Percentiles rank a stretch among this genome's conserved stretches.
These are phyloP conservation scores for Plasmodium relictum DNA, from an alignment of 169 alveolate genomes.

Conservation along the genomic window DNA sequence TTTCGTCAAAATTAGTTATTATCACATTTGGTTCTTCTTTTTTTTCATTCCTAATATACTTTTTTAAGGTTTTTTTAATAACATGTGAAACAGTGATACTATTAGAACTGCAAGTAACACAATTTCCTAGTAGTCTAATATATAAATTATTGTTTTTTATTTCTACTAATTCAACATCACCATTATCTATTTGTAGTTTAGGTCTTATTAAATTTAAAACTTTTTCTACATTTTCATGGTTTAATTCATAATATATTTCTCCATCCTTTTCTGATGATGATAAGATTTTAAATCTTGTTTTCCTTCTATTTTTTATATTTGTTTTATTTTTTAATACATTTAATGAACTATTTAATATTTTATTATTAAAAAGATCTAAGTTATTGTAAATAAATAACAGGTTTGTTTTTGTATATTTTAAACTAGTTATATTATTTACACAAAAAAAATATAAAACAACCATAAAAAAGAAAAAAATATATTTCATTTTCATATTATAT, in stretches of 20 bases:
- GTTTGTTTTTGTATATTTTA: constrained; percentile 17
- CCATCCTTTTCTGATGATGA: constrained; percentile 36
- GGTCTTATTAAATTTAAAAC: constrained; percentile 86
- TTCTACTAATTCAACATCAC: constrained; percentile 81
- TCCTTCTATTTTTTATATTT: constrained; percentile 15
- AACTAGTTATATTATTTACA: constrained; percentile 23
- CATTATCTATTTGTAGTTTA: constrained; percentile 84
- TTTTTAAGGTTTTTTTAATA: constrained; percentile 82
- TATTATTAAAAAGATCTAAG: constrained; percentile 14
- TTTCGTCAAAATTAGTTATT: constrained; percentile 75
- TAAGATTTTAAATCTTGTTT: constrained; percentile 18
- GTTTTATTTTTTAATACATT: constrained; percentile 37
- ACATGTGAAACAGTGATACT: constrained; percentile 82
- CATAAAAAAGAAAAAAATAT: not conserved
- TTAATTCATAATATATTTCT: constrained; percentile 72
- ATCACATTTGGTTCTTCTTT: constrained; percentile 82
- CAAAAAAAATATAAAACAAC: constrained; percentile 9
- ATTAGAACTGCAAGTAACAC: constrained; percentile 84
- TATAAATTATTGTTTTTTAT: constrained; percentile 78
- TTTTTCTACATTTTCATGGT: constrained; percentile 81
- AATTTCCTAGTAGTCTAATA: constrained; percentile 81
- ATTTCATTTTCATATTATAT: constrained; percentile 16
- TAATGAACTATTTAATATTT: constrained; percentile 3
- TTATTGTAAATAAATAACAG: constrained; percentile 29
- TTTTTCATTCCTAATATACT: constrained; percentile 76